These are phyloP conservation scores for Diplodia mutila DNA, from an alignment of 2,329 filamentous ascomycete genomes.

Conservation along the genomic window DNA sequence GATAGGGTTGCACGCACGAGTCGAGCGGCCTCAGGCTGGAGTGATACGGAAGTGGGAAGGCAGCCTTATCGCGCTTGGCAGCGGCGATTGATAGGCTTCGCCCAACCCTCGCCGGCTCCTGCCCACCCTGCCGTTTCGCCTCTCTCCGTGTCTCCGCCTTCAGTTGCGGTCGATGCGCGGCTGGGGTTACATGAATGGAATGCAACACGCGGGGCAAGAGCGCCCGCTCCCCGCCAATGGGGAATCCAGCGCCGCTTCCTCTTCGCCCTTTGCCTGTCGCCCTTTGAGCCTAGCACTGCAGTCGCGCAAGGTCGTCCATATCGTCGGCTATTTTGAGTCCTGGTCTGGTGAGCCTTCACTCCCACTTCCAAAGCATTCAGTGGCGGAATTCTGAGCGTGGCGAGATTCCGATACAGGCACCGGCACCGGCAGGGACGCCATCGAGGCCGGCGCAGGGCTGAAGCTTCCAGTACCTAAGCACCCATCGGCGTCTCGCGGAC, in stretches of 20 bases:
- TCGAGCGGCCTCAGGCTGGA: neutral
- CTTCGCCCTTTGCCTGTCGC: neutral
- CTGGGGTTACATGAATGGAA: slow-evolving; percentile 13
- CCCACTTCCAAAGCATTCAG: too few species aligned
- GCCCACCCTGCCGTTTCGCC: neutral
- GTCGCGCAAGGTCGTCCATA: neutral
- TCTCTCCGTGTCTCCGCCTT: too few species aligned
- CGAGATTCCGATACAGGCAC: neutral
- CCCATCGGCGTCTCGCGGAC: neutral
- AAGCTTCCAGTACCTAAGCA: neutral
- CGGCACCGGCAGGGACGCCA: neutral
- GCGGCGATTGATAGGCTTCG: slow-evolving; percentile 19
- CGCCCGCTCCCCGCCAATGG: slow-evolving; percentile 5
- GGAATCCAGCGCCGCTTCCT: neutral
- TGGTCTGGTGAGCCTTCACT: too few species aligned
- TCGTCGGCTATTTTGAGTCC: neutral
- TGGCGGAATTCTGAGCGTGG: neutral
- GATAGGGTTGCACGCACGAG: slow-evolving; percentile 9
- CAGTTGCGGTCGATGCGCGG: neutral
- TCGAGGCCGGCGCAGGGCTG: neutral
- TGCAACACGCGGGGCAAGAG: slow-evolving; percentile 4
- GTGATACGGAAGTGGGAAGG: neutral
- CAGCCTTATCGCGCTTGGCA: slow-evolving; percentile 15
- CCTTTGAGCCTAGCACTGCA: neutral
- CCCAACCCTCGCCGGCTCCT: neutral